A percentile compares a stretch with the other conserved stretches of the same genome.
Evolutionary conservation across 495 filamentous ascomycete species (phyloP).

Genomic region (Neurospora cerealis): DNA sequence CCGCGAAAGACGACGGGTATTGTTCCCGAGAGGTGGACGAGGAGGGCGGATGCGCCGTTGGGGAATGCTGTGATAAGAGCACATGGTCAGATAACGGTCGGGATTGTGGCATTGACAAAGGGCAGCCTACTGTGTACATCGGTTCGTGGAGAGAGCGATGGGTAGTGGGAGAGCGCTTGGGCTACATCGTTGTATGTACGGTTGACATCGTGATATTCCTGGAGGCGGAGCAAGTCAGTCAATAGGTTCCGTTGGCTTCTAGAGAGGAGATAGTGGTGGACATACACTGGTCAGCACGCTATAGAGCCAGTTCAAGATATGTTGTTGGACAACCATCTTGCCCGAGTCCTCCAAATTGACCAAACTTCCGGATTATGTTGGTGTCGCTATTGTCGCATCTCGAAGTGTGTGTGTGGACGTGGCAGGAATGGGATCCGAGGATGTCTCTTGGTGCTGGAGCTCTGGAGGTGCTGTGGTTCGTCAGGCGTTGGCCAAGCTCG

Average conservation of each 20-base stretch:
- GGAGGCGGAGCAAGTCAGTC: conserved; percentile 9
- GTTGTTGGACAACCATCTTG: conserved; percentile 75
- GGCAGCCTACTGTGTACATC: conserved; percentile 82
- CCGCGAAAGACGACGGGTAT: conserved; percentile 83
- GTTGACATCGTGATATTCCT: conserved; percentile 92
- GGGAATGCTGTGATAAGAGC: conserved; percentile 60
- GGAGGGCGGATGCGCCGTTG: conserved; percentile 75
- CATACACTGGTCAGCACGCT: conserved; percentile 72
- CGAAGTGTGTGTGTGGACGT: neutral
- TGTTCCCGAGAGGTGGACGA: conserved; percentile 78
- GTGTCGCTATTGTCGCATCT: neutral
- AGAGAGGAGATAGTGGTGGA: neutral
- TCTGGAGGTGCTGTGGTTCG: neutral
- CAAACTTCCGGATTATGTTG: neutral
- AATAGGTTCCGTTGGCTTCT: neutral
- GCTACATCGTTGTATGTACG: conserved; percentile 88
- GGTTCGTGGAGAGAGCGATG: conserved; percentile 79
- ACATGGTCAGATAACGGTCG: neutral
- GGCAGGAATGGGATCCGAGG: neutral
- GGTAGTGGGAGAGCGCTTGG: conserved; percentile 68
- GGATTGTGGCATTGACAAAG: neutral
- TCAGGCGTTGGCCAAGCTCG: neutral
- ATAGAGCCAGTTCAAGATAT: conserved; percentile 90
- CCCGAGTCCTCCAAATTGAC: neutral
- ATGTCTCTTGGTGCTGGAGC: neutral